Percentiles rank a stretch among this genome's conserved stretches.
These are phyloP conservation scores for Scheffersomyces quercinus DNA, from an alignment of 1,139 yeast species.

Conservation along the genomic window DNA sequence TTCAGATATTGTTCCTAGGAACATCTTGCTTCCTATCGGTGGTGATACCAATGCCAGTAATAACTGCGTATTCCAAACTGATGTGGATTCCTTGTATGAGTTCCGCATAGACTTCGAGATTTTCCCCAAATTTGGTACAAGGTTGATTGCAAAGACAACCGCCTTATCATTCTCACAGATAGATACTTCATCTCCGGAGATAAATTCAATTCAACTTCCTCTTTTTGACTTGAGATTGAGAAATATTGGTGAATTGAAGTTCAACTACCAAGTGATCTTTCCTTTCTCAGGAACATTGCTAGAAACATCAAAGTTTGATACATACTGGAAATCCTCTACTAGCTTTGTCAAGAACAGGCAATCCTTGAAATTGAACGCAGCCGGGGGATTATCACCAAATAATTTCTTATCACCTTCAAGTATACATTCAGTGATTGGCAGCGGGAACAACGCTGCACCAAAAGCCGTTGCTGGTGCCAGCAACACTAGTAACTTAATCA, in stretches of 20 bases:
- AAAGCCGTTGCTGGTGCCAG: conserved; percentile 5
- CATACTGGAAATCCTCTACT: conserved; percentile 92
- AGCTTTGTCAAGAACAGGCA: conserved; percentile 37
- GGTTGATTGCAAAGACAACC: conserved; percentile 85
- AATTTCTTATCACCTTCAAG: conserved; percentile 36
- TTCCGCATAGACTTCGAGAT: conserved; percentile 87
- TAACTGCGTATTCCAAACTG: conserved; percentile 83
- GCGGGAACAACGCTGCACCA: conserved; percentile 1
- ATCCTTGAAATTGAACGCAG: conserved; percentile 34
- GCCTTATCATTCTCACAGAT: conserved; percentile 59
- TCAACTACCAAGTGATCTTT: conserved; percentile 79
- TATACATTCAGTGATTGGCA: conserved; percentile 13
- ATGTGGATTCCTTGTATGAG: conserved; percentile 60
- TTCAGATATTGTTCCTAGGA: conserved; percentile 81
- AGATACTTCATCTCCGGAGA: conserved; percentile 46
- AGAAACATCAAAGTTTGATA: conserved; percentile 90
- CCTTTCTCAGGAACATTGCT: conserved; percentile 87
- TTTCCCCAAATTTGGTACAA: conserved; percentile 92
- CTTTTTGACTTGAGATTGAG: conserved; percentile 79
- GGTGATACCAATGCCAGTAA: conserved; percentile 57
- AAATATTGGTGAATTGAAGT: conserved; percentile 77
- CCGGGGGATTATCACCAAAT: conserved; percentile 46
- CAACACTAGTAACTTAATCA: conserved; percentile 5
- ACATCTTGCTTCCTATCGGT: conserved; percentile 73
- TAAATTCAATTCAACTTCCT: conserved; percentile 62